Conservation (phyloP, 1,284 basidiomycete species). For the Ganoderma sinense region DNA sequence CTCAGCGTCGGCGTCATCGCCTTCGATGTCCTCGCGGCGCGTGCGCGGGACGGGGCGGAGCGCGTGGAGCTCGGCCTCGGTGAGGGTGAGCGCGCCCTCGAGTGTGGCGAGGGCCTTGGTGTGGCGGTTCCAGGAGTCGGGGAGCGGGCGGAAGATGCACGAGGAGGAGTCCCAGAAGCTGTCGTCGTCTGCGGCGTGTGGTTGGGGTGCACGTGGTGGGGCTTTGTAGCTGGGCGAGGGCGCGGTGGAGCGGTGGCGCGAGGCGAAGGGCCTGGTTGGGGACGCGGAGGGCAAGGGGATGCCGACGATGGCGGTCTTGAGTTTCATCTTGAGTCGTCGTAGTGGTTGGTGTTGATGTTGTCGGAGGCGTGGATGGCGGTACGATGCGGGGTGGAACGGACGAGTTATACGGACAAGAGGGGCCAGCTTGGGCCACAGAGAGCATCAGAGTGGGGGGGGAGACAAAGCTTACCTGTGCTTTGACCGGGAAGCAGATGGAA, state of each 20-base stretch:
- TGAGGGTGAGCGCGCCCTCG: constrained; percentile 17
- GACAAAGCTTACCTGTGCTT: constrained; percentile 11
- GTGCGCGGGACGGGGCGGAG: constrained; percentile 23
- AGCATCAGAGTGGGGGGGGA: background rate
- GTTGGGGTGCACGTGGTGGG: background rate
- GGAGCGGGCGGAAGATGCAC: background rate
- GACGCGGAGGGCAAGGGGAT: background rate
- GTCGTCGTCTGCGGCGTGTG: background rate
- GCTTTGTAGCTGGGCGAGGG: background rate
- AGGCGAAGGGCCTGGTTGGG: background rate
- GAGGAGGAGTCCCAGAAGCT: background rate
- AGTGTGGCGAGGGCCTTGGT: constrained; percentile 24
- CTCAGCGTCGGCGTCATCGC: background rate
- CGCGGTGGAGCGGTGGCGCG: background rate
- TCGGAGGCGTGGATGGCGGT: background rate
- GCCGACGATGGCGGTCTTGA: background rate
- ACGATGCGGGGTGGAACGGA: background rate
- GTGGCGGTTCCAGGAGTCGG: constrained; percentile 14
- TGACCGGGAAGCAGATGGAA: background rate
- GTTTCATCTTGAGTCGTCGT: background rate
- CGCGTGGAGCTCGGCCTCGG: constrained; percentile 11
- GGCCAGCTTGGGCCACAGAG: background rate
- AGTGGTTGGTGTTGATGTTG: background rate
- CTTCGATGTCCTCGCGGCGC: background rate
- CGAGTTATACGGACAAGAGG: background rate